Percentiles rank a stretch among this genome's conserved stretches.
Conservation (phyloP, 2,329 filamentous ascomycete genomes). For the Colletotrichum graminicola region DNA sequence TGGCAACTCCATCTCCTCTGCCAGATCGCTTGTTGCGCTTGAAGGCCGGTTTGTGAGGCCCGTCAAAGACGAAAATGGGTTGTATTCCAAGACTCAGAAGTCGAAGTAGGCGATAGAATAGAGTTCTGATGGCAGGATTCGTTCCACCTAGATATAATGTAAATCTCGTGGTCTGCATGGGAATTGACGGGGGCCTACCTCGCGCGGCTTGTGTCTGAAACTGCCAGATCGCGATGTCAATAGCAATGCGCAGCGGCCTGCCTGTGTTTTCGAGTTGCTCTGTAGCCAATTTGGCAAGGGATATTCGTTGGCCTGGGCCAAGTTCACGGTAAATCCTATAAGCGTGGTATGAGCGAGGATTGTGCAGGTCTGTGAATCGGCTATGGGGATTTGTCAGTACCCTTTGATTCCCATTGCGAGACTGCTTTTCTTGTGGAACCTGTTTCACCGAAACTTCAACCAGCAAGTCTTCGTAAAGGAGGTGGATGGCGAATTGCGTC, state of each 20-base stretch:
- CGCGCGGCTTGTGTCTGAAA: constrained; percentile 90
- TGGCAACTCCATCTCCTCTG: constrained; percentile 74
- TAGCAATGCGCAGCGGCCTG: constrained; percentile 84
- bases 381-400: constrained; percentile 51
- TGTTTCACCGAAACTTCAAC: background rate
- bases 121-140: constrained; percentile 89
- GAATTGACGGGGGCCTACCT: constrained; percentile 56
- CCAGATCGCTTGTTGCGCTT: constrained; percentile 86
- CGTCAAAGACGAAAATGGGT: constrained; percentile 92
- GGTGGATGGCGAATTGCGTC: background rate
- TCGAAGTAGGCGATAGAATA: constrained; percentile 91
- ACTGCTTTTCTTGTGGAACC: background rate
- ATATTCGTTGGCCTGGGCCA: constrained; percentile 81
- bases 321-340: constrained; percentile 90
- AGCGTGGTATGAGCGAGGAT: background rate
- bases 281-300: constrained; percentile 85
- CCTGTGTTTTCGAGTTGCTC: constrained; percentile 78
- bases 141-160: constrained; percentile 72
- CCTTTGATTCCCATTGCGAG: constrained; percentile 74
- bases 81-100: constrained; percentile 83
- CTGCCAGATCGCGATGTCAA: constrained; percentile 97
- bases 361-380: constrained; percentile 30
- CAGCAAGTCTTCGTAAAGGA: background rate
- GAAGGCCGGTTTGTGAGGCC: constrained; percentile 84
- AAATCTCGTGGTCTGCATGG: background rate